Evolutionary conservation across 208 protist genomes (phyloP).

Genomic region (Leishmania tropica): DNA sequence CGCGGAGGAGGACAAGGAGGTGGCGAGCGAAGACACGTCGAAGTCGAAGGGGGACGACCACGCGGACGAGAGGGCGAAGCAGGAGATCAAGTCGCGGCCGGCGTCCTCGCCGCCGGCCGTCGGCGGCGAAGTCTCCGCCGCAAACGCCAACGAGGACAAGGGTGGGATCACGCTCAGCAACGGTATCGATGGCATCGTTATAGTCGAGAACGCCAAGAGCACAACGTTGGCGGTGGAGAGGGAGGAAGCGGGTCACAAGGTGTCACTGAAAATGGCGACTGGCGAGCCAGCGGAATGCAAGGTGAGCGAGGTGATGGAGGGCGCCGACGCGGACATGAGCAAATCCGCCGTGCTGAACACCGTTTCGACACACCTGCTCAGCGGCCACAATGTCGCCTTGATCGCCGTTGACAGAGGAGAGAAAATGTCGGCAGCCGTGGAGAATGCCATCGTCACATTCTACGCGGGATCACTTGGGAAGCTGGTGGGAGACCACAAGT

Average conservation of each 20-base stretch:
- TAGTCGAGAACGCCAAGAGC: conserved; percentile 31
- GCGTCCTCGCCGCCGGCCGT: not conserved
- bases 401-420: conserved; percentile 25
- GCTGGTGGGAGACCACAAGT: conserved; percentile 28
- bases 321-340: conserved; percentile 14
- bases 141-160: conserved; percentile 1
- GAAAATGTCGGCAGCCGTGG: conserved; percentile 24
- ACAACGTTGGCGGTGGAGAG: conserved; percentile 25
- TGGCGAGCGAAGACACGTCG: not conserved
- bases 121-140: not conserved
- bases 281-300: conserved; percentile 28
- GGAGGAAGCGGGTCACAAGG: conserved; percentile 23
- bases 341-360: conserved; percentile 17
- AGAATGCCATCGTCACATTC: conserved; percentile 24
- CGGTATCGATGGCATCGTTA: conserved; percentile 30
- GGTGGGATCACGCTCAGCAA: conserved; percentile 7
- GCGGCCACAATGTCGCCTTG: conserved; percentile 27
- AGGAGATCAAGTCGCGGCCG: too few relatives aligned
- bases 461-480: conserved; percentile 27
- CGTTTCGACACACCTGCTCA: conserved; percentile 31
- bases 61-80: not conserved
- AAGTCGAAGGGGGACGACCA: not conserved
- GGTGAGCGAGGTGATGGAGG: conserved; percentile 19
- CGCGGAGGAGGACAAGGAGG: not conserved
- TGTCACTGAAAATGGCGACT: conserved; percentile 23